Base-by-base conservation (phyloP, 116 monocot genomes). In the Cymodocea nodosa region DNA sequence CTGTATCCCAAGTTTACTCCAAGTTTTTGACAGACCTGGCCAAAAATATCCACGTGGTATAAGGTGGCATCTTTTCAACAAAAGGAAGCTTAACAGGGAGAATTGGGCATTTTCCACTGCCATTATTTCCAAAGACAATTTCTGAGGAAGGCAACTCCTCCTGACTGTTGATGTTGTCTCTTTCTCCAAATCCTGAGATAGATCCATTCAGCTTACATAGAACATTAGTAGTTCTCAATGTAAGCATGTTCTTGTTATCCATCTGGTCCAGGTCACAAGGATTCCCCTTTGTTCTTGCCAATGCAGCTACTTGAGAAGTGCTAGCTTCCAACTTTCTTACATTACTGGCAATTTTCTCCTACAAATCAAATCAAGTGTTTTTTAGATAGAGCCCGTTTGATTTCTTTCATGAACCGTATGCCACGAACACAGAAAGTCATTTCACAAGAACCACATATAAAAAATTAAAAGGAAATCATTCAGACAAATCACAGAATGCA, bases 21-120 rank as follows among this genome's bases (percentile, higher is more conserved):
- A 34, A 30, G 7, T 17, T 30, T 66, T 40, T 56, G 16, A 1
- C 75, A 73, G 59, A 97, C 95, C 83, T 97, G 74, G 79, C 82
- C 57, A 97, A 70, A 75, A 97, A 97, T 35, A 97, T 97, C 95
- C 95, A 97, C 15, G 95, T 76, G 2, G 91, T 90, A 70, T 97
- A 97, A 17, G 87, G 87, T 12, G 95, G 82, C 17, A 97, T 85
- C 74, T 79, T 90, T 63, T 97, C 85, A 15, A 90, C 76, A 63
- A 66, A 64, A 49, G 90, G 95, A 77, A 97, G 83, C 71, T 82
- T 90, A 18, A 82, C 65, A 12, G 80, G 76, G 13, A 62, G 72
- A 70, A 90, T 65, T 36, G 76, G 57, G 39, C 73, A 79, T 71
- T 79, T 86, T 54, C 75, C 78, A 12, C 69, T 64, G 37, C 65